phyloP scores from a whole-genome alignment of 2,329 filamentous ascomycete species.

The Alternaria sp. region DNA sequence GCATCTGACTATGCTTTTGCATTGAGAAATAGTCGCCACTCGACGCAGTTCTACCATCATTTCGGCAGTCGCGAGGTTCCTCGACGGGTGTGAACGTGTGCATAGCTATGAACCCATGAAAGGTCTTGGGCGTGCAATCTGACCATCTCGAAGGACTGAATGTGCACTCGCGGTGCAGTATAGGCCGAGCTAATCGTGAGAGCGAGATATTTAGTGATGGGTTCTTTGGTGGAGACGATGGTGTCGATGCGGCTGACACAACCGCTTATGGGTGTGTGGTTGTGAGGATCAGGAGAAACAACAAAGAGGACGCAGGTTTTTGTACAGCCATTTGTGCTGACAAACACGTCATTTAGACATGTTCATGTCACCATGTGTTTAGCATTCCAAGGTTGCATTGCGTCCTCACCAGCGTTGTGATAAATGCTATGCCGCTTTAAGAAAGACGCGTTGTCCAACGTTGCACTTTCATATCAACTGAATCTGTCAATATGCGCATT shows the following conservation, averaged over 20 bases:
- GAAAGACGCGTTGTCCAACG: neutral
- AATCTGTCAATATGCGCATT: no score
- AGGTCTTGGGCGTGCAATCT: neutral
- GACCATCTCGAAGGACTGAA: neutral
- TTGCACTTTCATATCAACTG: no score
- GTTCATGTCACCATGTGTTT: neutral
- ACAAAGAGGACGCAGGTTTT: rapidly evolving
- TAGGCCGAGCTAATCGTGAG: neutral
- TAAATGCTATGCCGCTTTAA: neutral
- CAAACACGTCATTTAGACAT: neutral
- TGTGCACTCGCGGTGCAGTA: neutral
- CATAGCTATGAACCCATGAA: neutral
- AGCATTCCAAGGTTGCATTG: neutral
- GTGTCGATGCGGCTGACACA: neutral
- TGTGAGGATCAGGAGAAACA: rapidly evolving
- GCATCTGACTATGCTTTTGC: neutral
- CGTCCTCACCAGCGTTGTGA: neutral
- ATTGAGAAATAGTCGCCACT: neutral
- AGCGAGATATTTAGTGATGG: neutral
- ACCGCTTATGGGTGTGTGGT: rapidly evolving
- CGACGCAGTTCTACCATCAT: no score
- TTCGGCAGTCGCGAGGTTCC: neutral
- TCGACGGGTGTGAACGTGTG: neutral
- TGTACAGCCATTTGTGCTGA: no score
- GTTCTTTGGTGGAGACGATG: neutral